Evolutionary conservation across 495 filamentous ascomycete species (phyloP).

Genomic region (Penicillium coffeae): DNA sequence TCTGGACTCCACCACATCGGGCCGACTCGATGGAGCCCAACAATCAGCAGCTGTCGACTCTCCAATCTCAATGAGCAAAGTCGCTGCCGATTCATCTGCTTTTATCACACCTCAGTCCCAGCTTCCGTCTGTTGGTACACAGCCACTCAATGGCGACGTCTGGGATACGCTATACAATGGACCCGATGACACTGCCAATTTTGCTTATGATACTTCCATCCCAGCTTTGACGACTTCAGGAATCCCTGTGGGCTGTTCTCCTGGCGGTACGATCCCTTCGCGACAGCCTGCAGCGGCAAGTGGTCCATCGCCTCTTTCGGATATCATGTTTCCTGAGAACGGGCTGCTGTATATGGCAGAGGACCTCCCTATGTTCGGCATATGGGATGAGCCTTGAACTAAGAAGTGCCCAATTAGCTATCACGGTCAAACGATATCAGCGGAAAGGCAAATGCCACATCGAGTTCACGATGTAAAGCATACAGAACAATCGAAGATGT

Average conservation of each 20-base stretch:
- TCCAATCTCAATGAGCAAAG: slow-evolving; percentile 27
- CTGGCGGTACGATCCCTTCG: slow-evolving; percentile 35
- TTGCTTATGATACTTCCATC: slow-evolving; percentile 43
- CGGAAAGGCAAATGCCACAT: neutral
- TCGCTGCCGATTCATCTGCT: slow-evolving; percentile 6
- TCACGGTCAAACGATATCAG: neutral
- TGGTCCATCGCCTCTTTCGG: slow-evolving; percentile 36
- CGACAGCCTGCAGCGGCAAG: slow-evolving; percentile 12
- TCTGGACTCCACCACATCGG: slow-evolving; percentile 12
- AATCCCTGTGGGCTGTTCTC: slow-evolving; percentile 38
- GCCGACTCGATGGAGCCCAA: slow-evolving; percentile 12
- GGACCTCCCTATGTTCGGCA: slow-evolving; percentile 35
- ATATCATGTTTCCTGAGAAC: slow-evolving; percentile 39
- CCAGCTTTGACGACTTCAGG: slow-evolving; percentile 48
- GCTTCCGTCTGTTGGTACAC: slow-evolving; percentile 6
- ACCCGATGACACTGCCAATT: slow-evolving; percentile 21
- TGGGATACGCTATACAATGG: slow-evolving; percentile 32
- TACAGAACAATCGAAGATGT: too few relatives aligned
- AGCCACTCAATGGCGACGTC: slow-evolving; percentile 22
- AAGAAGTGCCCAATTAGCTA: too few relatives aligned
- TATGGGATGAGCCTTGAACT: slow-evolving; percentile 34
- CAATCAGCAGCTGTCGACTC: slow-evolving; percentile 15
- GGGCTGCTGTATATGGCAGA: slow-evolving; percentile 41
- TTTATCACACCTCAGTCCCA: slow-evolving; percentile 12
- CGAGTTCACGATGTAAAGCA: too few relatives aligned